A percentile compares a stretch with the other conserved stretches of the same genome.
phyloP scores from a whole-genome alignment of 2,329 filamentous ascomycete species.

The Neophaeococcomyces mojaviensis region DNA sequence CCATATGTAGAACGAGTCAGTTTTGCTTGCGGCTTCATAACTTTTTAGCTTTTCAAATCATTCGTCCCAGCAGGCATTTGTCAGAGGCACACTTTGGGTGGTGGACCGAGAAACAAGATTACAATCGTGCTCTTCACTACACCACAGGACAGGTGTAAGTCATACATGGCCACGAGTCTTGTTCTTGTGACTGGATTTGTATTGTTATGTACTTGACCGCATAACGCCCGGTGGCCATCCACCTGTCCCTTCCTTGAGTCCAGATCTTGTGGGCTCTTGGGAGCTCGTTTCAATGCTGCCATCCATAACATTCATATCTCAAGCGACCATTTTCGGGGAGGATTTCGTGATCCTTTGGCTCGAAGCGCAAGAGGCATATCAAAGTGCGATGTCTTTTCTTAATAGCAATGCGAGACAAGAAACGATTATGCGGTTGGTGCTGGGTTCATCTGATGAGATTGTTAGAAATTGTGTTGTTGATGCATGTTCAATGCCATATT shows the following conservation, averaged over 20 bases:
- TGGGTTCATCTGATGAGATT: slow-evolving; percentile 65
- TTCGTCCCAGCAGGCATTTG: no score
- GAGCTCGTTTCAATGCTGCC: slow-evolving; percentile 1
- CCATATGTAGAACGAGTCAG: no score
- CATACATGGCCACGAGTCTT: no score
- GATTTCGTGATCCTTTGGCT: not conserved
- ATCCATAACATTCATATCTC: not conserved
- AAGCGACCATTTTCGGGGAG: not conserved
- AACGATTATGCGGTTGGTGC: slow-evolving; percentile 65
- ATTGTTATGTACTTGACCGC: slow-evolving; percentile 2
- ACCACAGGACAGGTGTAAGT: no score
- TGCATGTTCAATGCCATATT: slow-evolving; percentile 2
- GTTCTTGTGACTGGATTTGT: no score
- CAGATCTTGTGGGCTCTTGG: not conserved
- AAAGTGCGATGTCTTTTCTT: not conserved
- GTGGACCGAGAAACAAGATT: no score
- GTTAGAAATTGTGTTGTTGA: not conserved
- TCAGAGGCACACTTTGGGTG: no score
- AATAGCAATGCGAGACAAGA: not conserved
- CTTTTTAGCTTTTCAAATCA: no score
- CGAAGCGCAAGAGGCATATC: not conserved
- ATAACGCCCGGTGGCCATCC: slow-evolving; percentile 5
- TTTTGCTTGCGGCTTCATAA: no score
- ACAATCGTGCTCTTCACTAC: no score
- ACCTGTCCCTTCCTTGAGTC: slow-evolving; percentile 6